These are phyloP conservation scores for Rhodomyrtus psidioides DNA, from an alignment of 441 rosid genomes.

Conservation along the genomic window DNA sequence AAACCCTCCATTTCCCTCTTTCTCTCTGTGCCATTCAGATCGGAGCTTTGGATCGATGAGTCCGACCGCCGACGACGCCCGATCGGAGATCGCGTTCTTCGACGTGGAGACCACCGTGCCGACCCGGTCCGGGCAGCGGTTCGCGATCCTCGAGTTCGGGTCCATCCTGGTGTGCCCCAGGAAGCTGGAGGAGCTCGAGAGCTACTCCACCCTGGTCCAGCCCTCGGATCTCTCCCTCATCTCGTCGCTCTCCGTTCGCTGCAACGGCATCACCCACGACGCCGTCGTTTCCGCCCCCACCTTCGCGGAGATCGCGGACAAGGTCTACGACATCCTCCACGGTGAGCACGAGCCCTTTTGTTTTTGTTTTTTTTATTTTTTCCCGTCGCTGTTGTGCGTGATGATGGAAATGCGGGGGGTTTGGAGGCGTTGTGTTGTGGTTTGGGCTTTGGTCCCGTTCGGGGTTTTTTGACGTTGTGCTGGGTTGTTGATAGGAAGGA, in stretches of 20 bases:
- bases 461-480: not conserved
- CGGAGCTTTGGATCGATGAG: not conserved
- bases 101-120: slow-evolving; percentile 88
- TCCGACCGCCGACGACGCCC: slow-evolving; percentile 12
- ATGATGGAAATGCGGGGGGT: not conserved
- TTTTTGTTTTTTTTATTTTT: not conserved
- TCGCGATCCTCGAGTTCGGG: slow-evolving; percentile 76
- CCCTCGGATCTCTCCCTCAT: slow-evolving; percentile 60
- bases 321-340: slow-evolving; percentile 65
- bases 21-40: not conserved
- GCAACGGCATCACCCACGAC: slow-evolving; percentile 61
- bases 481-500: slow-evolving; percentile 42
- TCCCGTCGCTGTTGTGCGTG: not conserved
- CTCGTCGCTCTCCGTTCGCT: slow-evolving; percentile 42
- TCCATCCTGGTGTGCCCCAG: slow-evolving; percentile 78
- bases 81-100: slow-evolving; percentile 79
- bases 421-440: not conserved
- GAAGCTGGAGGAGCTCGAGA: slow-evolving; percentile 55
- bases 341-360: slow-evolving; percentile 22
- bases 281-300: slow-evolving; percentile 49
- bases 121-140: slow-evolving; percentile 42
- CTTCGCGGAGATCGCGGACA: slow-evolving; percentile 62
- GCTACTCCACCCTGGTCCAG: slow-evolving; percentile 67
- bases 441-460: not conserved
- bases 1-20: not conserved